A percentile compares a stretch with the other conserved stretches of the same genome.
phyloP scores from a whole-genome alignment of 805 yeast genomes.

The Candida quercuum region DNA sequence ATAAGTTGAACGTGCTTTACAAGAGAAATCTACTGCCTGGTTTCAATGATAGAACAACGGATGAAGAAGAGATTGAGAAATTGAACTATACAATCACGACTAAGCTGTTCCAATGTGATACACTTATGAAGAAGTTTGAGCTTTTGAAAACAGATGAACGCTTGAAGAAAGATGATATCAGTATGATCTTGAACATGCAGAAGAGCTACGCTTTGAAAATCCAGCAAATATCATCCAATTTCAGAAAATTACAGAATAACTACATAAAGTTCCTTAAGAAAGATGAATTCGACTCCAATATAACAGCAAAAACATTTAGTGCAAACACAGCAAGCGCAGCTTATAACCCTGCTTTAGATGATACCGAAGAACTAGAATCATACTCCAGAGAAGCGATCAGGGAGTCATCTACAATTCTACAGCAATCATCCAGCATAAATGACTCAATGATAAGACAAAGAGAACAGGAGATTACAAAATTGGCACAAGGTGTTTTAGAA shows the following conservation, averaged over 20 bases:
- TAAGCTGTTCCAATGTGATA: conserved; percentile 73
- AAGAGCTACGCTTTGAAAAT: conserved; percentile 80
- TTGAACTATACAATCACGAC: conserved; percentile 71
- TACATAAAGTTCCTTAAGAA: conserved; percentile 80
- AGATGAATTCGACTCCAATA: conserved; percentile 56
- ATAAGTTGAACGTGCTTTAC: conserved; percentile 62
- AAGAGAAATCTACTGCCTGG: conserved; percentile 84
- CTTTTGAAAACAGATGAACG: conserved; percentile 29
- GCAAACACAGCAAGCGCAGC: conserved; percentile 4
- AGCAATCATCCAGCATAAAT: conserved; percentile 29
- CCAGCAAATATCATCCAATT: conserved; percentile 71
- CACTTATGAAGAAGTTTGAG: conserved; percentile 63
- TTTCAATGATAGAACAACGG: conserved; percentile 70
- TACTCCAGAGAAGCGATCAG: conserved; percentile 49
- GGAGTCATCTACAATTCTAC: conserved; percentile 37
- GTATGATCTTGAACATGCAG: conserved; percentile 74
- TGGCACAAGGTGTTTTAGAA: conserved; percentile 93
- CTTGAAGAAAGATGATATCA: conserved; percentile 40
- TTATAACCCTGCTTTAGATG: conserved; percentile 25
- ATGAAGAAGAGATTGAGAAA: conserved; percentile 75
- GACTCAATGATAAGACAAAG: conserved; percentile 56
- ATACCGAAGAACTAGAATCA: conserved; percentile 38
- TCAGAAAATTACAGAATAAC: conserved; percentile 83
- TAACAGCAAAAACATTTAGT: too few species aligned
- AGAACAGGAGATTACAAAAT: conserved; percentile 82